Evolutionary conservation across 768 basidiomycete species (phyloP).

Genomic region (Mycena vitilis): DNA sequence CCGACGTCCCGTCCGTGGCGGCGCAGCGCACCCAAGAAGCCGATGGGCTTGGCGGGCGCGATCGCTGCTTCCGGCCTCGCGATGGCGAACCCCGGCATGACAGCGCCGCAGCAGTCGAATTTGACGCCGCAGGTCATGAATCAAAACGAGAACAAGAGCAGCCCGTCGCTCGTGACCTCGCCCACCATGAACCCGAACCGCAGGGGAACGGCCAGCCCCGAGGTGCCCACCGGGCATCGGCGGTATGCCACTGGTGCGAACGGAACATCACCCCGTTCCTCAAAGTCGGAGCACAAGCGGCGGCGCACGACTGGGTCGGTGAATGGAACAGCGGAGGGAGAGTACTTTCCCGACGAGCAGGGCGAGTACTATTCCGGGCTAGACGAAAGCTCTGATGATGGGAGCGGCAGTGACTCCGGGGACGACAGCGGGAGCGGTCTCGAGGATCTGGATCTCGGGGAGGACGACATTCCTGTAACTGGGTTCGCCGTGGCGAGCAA

Average conservation of each 20-base stretch:
- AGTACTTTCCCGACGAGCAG: conserved; percentile 37
- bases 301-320: conserved; percentile 35
- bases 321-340: conserved; percentile 34
- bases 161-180: conserved; percentile 36
- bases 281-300: conserved; percentile 22
- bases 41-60: conserved; percentile 73
- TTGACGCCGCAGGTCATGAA: conserved; percentile 45
- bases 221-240: conserved; percentile 10
- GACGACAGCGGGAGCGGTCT: conserved; percentile 42
- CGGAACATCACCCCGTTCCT: conserved; percentile 2
- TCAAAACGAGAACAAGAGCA: conserved; percentile 30
- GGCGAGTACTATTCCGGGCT: conserved; percentile 43
- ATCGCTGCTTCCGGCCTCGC: conserved; percentile 74
- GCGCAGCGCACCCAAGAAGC: conserved; percentile 54
- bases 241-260: conserved; percentile 19
- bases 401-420: conserved; percentile 39
- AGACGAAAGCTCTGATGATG: conserved; percentile 41
- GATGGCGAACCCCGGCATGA: conserved; percentile 69
- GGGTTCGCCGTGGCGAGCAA: conserved; percentile 98
- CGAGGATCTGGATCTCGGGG: conserved; percentile 59
- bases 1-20: conserved; percentile 59
- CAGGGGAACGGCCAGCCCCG: conserved; percentile 24
- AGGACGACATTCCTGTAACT: conserved; percentile 89
- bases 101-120: conserved; percentile 59
- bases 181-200: conserved; percentile 32